Base-by-base conservation (phyloP, 768 basidiomycete species). In the Macrolepiota fuliginosa region DNA sequence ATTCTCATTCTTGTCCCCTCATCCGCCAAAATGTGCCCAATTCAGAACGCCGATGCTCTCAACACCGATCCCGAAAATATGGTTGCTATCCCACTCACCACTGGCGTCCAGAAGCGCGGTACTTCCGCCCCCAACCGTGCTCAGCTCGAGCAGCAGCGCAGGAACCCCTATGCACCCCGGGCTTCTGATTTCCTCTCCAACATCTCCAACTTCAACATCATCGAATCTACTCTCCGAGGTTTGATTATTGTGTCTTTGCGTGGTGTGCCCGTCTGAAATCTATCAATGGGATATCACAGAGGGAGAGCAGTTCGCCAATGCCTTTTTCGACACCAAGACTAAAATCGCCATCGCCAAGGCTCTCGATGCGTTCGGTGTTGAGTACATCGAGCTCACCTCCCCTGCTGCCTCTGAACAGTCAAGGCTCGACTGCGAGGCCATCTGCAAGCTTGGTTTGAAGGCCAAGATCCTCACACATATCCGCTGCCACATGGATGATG, bases 401-500 rank as follows among this genome's bases (percentile, higher is more conserved):
- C 96, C 97, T 52, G 94, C 91, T 49, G 96, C 97, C 22, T 98
- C 96, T 4, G 94, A 98, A 70, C 95, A 98, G 76, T 97, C 95
- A 22, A 86, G 91, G 36, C 73, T 80, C 35, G 96, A 98, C 72
- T 99, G 97, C 79, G 94, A 96, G 80, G 92, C 93, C 50, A 99
- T 99, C 76, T 99, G 97, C 88, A 96, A 94, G 83, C 92, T 98
- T 66, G 95, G 96, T 1, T 82, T 98, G 75, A 94, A 92, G 82
- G 83, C 89, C 70, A 97, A 96, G 84, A 95, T 98, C 75, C 85
- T 98, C 64, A 99, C 97, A 6, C 97, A 99, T 80, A 98, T 99
- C 68, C 88, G 97, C 49, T 99, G 97, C 76, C 97, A 99, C 74
- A 98, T 99, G 97, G 96, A 98, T 71, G 97, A 99, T 77, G 97